Evolutionary conservation across 192 early-diverging fungal species (phyloP), one percentile per base, ranked within the genome.

Genomic region (Kappamyces sp.): DNA sequence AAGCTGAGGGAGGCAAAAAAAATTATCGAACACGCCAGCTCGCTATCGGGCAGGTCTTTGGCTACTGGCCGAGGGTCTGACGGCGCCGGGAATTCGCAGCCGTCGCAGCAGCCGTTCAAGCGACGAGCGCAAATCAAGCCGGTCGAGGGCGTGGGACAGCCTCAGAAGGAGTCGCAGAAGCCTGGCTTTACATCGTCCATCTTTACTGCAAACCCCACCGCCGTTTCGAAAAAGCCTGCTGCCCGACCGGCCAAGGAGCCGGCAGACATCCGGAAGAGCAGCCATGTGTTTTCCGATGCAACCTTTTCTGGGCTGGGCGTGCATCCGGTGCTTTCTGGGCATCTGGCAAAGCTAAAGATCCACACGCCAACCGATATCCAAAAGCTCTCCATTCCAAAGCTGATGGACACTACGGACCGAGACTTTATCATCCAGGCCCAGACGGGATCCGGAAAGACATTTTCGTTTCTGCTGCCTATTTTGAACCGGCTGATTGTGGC

Each of bases 381-480:
- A 71, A 73, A 78, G 46, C 84, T 86, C 39, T 86, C 93, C 7
- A 78, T 99, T 32, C 92, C 94, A 1, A 50, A 33, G 39, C 60
- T 65, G 58, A 69, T 79, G 3, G 53, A 58, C 2, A 62, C 63
- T 9, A 49, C 57, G 4, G 80, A 82, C 64, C 84, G 72, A 35
- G 95, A 98, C 70, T 81, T 88, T 10, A 82, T 98, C 55, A 81
- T 99, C 43, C 91, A 96, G 67, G 91, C 94, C 10, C 89, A 92
- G 60, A 99, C 95, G 2, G 97, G 97, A 51, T 95, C 92, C 3
- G 97, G 97, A 58, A 99, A 99, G 67, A 99, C 97, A 0, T 74
- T 99, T 44, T 79, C 94, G 1, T 99, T 91, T 64, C 75, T 98
- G 32, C 71, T 97, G 40, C 97, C 97, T 10, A 93, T 99, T 54